These are phyloP conservation scores for Ophiostoma himal-ulmi DNA, from an alignment of 2,329 filamentous ascomycete genomes.

Conservation along the genomic window DNA sequence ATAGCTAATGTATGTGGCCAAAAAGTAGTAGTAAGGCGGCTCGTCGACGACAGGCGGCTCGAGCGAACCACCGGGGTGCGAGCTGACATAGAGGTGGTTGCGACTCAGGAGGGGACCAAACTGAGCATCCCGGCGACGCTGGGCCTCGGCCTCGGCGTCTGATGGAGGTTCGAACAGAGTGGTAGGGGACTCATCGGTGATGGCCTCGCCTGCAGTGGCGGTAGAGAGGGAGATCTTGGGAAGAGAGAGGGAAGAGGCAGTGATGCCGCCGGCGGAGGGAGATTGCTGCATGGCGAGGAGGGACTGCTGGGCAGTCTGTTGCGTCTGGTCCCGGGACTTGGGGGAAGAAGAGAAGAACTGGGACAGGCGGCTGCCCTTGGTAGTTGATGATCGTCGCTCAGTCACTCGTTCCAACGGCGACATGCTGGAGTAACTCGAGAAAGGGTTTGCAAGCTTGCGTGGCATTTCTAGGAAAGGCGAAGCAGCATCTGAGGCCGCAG, in stretches of 20 bases:
- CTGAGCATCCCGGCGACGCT: constrained; percentile 76
- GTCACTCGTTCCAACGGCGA: constrained; percentile 44
- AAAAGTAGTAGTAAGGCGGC: constrained; percentile 90
- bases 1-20: constrained; percentile 98
- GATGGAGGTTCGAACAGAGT: constrained; percentile 81
- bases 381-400: constrained; percentile 55
- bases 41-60: constrained; percentile 85
- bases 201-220: constrained; percentile 66
- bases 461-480: constrained; percentile 44
- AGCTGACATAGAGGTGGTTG: constrained; percentile 82
- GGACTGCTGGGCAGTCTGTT: constrained; percentile 54
- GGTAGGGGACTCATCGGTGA: constrained; percentile 66
- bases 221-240: constrained; percentile 90
- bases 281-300: constrained; percentile 60
- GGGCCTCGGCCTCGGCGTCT: constrained; percentile 69
- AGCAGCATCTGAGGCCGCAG: constrained; percentile 18
- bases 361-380: constrained; percentile 66
- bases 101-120: constrained; percentile 80
- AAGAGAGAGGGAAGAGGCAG: constrained; percentile 67
- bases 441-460: constrained; percentile 54
- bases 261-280: constrained; percentile 48
- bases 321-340: constrained; percentile 64
- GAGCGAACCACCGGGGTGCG: constrained; percentile 74
- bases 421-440: constrained; percentile 47
- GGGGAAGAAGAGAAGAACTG: constrained; percentile 78